Percentiles rank a stretch among this genome's conserved stretches.
phyloP scores from a whole-genome alignment of 768 basidiomycete species.

The Mycena latifolia region DNA sequence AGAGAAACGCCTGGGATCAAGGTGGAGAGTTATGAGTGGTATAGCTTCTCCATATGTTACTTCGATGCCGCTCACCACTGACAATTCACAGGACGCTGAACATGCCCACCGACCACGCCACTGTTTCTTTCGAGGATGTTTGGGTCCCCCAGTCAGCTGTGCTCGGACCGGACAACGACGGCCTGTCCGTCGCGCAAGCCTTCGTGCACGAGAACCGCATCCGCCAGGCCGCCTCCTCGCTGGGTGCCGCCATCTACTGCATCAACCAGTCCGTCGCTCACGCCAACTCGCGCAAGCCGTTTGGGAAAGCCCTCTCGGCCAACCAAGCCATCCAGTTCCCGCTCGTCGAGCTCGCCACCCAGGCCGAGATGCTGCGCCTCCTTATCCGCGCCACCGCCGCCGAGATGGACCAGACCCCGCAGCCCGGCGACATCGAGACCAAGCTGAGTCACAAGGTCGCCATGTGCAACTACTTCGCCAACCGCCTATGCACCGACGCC shows the following conservation, averaged over 20 bases:
- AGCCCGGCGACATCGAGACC: constrained; percentile 25
- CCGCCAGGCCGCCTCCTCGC: constrained; percentile 31
- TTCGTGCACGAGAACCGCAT: constrained; percentile 33
- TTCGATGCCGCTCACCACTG: constrained; percentile 14
- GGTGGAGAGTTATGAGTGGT: constrained; percentile 29
- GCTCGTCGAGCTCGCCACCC: constrained; percentile 28
- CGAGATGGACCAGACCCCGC: constrained; percentile 27
- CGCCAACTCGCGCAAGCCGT: constrained; percentile 24
- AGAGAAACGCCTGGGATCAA: constrained; percentile 23
- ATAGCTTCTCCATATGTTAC: constrained; percentile 12
- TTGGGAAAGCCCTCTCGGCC: constrained; percentile 26
- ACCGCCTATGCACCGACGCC: constrained; percentile 28
- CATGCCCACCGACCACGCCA: constrained; percentile 32
- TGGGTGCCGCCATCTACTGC: constrained; percentile 26
- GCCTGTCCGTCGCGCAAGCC: constrained; percentile 27
- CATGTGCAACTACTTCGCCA: constrained; percentile 32
- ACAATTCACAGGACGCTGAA: constrained; percentile 27
- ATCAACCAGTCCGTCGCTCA: constrained; percentile 26
- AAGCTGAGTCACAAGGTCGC: constrained; percentile 25
- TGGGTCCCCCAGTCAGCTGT: constrained; percentile 28
- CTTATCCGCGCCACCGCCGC: constrained; percentile 25
- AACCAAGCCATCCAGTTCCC: constrained; percentile 33
- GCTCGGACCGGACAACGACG: constrained; percentile 24
- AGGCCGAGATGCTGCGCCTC: constrained; percentile 30
- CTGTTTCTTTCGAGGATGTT: constrained; percentile 25